Percentiles rank a stretch among this genome's conserved stretches.
Evolutionary conservation across 2,329 filamentous ascomycete species (phyloP).

Genomic region (Fusarium euwallaceae): DNA sequence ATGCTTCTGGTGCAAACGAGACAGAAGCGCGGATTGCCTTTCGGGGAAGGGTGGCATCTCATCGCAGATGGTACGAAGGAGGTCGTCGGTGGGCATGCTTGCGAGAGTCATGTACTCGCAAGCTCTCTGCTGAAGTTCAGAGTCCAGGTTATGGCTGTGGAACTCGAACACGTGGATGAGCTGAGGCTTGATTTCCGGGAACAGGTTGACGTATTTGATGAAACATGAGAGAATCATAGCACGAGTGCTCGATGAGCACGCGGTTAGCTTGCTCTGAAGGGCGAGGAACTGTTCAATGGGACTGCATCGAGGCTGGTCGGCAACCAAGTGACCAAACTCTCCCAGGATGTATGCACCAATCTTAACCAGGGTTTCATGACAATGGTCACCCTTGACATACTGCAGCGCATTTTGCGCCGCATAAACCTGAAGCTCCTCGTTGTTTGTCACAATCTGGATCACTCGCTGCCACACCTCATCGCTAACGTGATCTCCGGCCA

Average conservation of each 20-base stretch:
- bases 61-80: slow-evolving; percentile 93
- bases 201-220: slow-evolving; percentile 97
- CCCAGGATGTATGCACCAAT: slow-evolving; percentile 97
- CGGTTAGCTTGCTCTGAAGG: slow-evolving; percentile 88
- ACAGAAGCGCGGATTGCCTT: slow-evolving; percentile 90
- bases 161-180: slow-evolving; percentile 89
- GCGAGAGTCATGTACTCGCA: slow-evolving; percentile 94
- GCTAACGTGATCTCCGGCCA: slow-evolving; percentile 98
- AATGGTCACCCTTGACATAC: slow-evolving; percentile 92
- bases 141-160: slow-evolving; percentile 94
- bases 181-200: slow-evolving; percentile 98
- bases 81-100: slow-evolving; percentile 87
- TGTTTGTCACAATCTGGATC: slow-evolving; percentile 99
- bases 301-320: slow-evolving; percentile 90
- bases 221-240: slow-evolving; percentile 97
- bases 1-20: slow-evolving; percentile 93
- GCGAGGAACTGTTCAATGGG: slow-evolving; percentile 98
- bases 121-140: slow-evolving; percentile 94
- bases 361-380: slow-evolving; percentile 97
- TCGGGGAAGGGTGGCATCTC: slow-evolving; percentile 99
- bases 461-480: slow-evolving; percentile 99
- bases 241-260: slow-evolving; percentile 88
- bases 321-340: slow-evolving; percentile 96
- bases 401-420: slow-evolving; percentile 93
- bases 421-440: slow-evolving; percentile 97